These are phyloP conservation scores for Calocybe gambosa DNA, from an alignment of 1,284 basidiomycete species.

Conservation along the genomic window DNA sequence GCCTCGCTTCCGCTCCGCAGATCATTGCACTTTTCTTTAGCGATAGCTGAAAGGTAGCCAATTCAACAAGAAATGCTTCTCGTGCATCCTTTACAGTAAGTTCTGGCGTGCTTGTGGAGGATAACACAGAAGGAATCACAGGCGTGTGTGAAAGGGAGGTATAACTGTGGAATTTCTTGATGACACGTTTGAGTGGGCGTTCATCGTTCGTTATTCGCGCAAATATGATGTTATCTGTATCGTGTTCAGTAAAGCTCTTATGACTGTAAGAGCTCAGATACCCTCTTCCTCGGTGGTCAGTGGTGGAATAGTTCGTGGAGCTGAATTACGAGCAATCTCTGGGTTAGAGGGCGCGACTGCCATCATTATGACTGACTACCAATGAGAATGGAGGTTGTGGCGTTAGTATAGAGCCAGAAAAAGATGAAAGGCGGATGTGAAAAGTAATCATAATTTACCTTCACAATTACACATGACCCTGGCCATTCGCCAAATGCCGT, in stretches of 20 bases:
- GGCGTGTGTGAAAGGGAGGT: constrained; percentile 49
- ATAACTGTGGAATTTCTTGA: constrained; percentile 74
- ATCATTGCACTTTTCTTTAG: constrained; percentile 73
- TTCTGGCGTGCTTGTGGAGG: constrained; percentile 25
- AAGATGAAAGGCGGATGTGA: too few species aligned
- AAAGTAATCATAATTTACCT: too few species aligned
- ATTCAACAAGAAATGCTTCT: constrained; percentile 70
- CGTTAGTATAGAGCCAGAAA: too few species aligned
- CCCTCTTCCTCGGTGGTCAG: constrained; percentile 67
- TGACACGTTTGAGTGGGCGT: constrained; percentile 63
- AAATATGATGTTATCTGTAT: constrained; percentile 67
- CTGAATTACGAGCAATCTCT: too few species aligned
- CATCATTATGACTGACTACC: background rate
- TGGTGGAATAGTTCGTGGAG: constrained; percentile 29
- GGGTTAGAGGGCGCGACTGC: background rate
- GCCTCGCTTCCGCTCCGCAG: constrained; percentile 73
- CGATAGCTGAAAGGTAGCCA: constrained; percentile 65
- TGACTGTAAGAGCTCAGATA: constrained; percentile 19
- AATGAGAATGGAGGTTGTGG: too few species aligned
- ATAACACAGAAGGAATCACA: constrained; percentile 32
- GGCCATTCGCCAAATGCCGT: too few species aligned
- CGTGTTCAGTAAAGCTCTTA: constrained; percentile 15
- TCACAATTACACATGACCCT: too few species aligned
- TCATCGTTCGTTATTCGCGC: constrained; percentile 73
- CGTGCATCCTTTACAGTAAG: constrained; percentile 60